Evolutionary conservation across 495 filamentous ascomycete genomes (phyloP).

Genomic region (Filosporella fistucella): DNA sequence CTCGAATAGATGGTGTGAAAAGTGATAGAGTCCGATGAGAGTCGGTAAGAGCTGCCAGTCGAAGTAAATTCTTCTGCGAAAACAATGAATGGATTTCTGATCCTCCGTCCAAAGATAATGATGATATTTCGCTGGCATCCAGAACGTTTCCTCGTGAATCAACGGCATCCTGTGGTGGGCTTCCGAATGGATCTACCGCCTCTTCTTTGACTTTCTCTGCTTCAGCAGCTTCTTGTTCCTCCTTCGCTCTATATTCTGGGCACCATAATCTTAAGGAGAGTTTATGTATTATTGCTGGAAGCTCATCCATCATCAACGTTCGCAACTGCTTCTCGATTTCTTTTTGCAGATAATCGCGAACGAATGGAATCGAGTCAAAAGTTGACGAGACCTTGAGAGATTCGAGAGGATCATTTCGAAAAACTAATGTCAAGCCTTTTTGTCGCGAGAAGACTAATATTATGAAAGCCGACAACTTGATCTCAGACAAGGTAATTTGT

Average conservation of each 20-base stretch:
- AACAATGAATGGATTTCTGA: conserved; percentile 79
- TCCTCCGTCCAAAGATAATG: conserved; percentile 68
- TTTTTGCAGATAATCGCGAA: conserved; percentile 92
- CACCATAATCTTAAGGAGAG: conserved; percentile 87
- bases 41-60: conserved; percentile 68
- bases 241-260: conserved; percentile 70
- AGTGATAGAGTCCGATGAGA: conserved; percentile 84
- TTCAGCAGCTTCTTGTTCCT: conserved; percentile 41
- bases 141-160: conserved; percentile 72
- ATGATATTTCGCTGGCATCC: conserved; percentile 67
- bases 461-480: conserved; percentile 95
- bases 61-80: conserved; percentile 83
- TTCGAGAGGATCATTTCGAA: conserved; percentile 96
- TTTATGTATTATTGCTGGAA: conserved; percentile 92
- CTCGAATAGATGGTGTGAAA: conserved; percentile 76
- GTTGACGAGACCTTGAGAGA: conserved; percentile 97
- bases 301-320: conserved; percentile 92
- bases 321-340: conserved; percentile 94
- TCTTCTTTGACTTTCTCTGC: conserved; percentile 23
- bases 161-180: conserved; percentile 72
- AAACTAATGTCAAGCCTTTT: conserved; percentile 93
- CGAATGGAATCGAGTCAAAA: conserved; percentile 97
- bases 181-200: conserved; percentile 72
- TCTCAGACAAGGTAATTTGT: conserved; percentile 93
- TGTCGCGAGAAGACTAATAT: conserved; percentile 96